Evolutionary conservation across 345 rosid species (phyloP).

Genomic region (Camelina laxa): DNA sequence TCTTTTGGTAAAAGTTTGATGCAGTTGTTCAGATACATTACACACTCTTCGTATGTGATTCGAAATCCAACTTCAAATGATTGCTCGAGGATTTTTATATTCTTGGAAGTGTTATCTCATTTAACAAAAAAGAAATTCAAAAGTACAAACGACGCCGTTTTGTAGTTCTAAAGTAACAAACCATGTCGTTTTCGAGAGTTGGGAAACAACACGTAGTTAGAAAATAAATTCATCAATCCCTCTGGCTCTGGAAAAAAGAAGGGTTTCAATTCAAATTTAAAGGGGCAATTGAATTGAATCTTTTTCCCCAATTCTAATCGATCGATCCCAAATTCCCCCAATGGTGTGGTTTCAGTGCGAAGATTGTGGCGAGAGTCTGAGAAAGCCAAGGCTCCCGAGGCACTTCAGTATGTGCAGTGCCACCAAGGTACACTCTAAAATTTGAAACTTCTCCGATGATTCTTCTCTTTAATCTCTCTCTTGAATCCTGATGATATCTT

Average conservation of each 20-base stretch:
- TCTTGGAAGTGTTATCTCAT: not conserved
- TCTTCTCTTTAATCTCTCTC: not conserved
- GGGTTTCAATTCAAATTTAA: not conserved
- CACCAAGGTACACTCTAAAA: constrained; percentile 47
- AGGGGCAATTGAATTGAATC: not conserved
- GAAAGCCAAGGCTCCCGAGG: constrained; percentile 70
- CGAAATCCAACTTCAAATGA: no score
- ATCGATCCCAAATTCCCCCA: not conserved
- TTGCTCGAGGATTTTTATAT: no score
- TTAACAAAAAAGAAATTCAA: not conserved
- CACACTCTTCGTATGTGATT: no score
- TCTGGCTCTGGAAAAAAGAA: not conserved
- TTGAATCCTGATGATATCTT: not conserved
- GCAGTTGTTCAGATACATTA: constrained; percentile 29
- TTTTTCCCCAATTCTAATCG: not conserved
- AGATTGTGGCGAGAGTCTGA: constrained; percentile 83
- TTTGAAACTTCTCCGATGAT: not conserved
- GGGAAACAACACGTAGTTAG: constrained; percentile 2
- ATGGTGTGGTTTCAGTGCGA: constrained; percentile 98
- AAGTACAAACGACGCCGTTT: not conserved
- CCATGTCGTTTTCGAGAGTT: not conserved
- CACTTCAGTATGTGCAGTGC: constrained; percentile 81
- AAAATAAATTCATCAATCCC: not conserved
- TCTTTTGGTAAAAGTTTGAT: not conserved
- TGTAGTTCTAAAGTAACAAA: not conserved